Percentiles rank a stretch among this genome's conserved stretches.
Conservation (phyloP, 2,329 filamentous ascomycete genomes). For the Neofusicoccum cordaticola region DNA sequence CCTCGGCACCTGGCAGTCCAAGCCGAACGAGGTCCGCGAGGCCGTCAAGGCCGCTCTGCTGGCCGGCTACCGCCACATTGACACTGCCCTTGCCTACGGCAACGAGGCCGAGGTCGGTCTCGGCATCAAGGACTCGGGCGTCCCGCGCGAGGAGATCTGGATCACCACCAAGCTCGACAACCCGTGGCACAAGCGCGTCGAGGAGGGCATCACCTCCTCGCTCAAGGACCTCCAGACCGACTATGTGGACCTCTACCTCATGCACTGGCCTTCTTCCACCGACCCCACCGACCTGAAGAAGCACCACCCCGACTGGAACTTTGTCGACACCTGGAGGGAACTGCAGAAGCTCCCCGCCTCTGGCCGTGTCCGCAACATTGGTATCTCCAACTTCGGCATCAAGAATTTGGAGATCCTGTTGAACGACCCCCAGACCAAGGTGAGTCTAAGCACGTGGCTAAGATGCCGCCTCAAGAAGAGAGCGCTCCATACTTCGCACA, state of each 20-base stretch:
- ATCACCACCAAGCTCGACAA: constrained; percentile 83
- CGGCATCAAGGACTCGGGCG: constrained; percentile 65
- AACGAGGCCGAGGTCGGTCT: constrained; percentile 73
- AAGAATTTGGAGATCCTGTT: constrained; percentile 73
- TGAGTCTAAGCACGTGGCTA: background rate
- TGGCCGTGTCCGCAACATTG: constrained; percentile 75
- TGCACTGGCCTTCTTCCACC: constrained; percentile 65
- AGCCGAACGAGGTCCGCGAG: constrained; percentile 63
- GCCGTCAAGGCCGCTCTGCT: constrained; percentile 69
- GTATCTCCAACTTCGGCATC: constrained; percentile 83
- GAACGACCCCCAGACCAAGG: constrained; percentile 60
- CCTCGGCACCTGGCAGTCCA: constrained; percentile 76
- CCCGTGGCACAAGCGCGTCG: constrained; percentile 69
- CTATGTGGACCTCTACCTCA: constrained; percentile 68
- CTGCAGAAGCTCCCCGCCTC: constrained; percentile 67
- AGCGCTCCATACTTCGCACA: too few species aligned
- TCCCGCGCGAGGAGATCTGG: constrained; percentile 67
- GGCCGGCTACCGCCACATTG: constrained; percentile 71
- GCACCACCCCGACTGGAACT: constrained; percentile 75
- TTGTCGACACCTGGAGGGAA: constrained; percentile 72
- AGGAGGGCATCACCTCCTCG: constrained; percentile 58
- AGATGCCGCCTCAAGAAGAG: too few species aligned
- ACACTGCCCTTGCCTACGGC: constrained; percentile 73
- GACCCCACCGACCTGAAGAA: constrained; percentile 63
- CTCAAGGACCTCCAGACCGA: constrained; percentile 62